Evolutionary conservation across 352 stramenopile species (phyloP).

Genomic region (Lagenidium giganteum): DNA sequence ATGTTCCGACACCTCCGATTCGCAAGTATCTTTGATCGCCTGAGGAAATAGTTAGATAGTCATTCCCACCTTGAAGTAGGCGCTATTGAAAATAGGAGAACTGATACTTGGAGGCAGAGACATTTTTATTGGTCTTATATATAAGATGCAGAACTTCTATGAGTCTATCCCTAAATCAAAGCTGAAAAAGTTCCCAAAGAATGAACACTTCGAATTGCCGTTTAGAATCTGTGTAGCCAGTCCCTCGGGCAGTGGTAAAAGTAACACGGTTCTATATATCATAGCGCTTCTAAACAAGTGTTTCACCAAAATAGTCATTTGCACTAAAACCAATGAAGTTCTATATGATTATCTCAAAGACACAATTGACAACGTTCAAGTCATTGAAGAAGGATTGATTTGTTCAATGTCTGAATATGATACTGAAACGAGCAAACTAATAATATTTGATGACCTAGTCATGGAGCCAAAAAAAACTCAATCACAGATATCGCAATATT

Average conservation of each 20-base stretch:
- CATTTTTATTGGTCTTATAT: conserved; percentile 8
- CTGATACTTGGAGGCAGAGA: conserved; percentile 9
- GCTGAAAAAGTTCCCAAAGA: conserved; percentile 9
- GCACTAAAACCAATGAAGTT: conserved; percentile 8
- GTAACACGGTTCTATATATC: conserved; percentile 5
- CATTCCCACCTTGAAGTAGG: conserved; percentile 7
- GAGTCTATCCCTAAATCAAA: conserved; percentile 12
- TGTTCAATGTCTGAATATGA: conserved; percentile 5
- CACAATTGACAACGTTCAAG: conserved; percentile 6
- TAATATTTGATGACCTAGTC: conserved; percentile 9
- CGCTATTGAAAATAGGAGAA: conserved; percentile 11
- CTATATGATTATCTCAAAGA: conserved; percentile 11
- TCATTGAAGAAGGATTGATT: conserved; percentile 6
- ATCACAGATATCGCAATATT: conserved; percentile 9
- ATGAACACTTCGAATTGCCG: conserved; percentile 9
- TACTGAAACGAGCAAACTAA: conserved; percentile 7
- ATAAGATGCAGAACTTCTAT: conserved; percentile 13
- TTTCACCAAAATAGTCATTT: conserved; percentile 11
- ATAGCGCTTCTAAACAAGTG: conserved; percentile 10
- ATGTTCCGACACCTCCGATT: conserved; percentile 1
- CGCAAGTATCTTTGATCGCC: conserved; percentile 11
- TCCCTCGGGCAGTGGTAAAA: conserved; percentile 4
- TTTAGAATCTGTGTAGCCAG: conserved; percentile 8
- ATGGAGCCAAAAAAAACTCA: conserved; percentile 9
- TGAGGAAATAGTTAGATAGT: conserved; percentile 6